Evolutionary conservation across 2,329 filamentous ascomycete genomes (phyloP).

Genomic region (Colletotrichum tamarilloi): DNA sequence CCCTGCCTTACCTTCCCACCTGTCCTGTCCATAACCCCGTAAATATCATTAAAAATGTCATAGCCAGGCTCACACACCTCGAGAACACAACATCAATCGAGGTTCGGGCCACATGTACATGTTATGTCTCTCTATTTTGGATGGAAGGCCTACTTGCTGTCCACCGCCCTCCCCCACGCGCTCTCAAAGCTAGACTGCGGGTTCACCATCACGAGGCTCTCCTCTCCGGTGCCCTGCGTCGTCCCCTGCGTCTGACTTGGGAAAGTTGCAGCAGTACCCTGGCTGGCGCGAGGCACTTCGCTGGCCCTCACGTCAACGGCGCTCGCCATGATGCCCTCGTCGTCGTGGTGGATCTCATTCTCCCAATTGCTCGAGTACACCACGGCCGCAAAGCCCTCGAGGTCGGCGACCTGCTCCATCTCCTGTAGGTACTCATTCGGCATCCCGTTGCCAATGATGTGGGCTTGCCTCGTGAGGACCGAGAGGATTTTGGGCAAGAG

Average conservation of each 20-base stretch:
- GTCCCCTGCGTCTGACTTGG: constrained; percentile 38
- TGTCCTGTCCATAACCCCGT: constrained; percentile 5
- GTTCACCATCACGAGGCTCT: constrained; percentile 67
- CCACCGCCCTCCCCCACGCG: constrained; percentile 75
- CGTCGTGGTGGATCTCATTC: constrained; percentile 68
- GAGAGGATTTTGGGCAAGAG: constrained; percentile 88
- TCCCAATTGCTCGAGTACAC: constrained; percentile 90
- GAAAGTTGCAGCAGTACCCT: constrained; percentile 37
- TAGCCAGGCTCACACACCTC: background rate
- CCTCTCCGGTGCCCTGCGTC: constrained; percentile 49
- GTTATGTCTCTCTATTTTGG: background rate
- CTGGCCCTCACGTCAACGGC: constrained; percentile 46
- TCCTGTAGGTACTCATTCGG: constrained; percentile 77
- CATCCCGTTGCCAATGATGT: constrained; percentile 84
- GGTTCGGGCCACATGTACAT: background rate
- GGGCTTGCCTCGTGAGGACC: constrained; percentile 89
- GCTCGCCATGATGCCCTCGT: constrained; percentile 48
- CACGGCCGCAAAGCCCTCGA: constrained; percentile 87
- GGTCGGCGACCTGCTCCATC: constrained; percentile 80
- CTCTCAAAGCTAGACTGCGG: constrained; percentile 68
- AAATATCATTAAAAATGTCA: constrained; percentile 15
- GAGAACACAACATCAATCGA: background rate
- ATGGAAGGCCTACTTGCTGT: constrained; percentile 42
- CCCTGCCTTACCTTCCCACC: background rate
- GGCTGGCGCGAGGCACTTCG: constrained; percentile 37